Evolutionary conservation across 306 rosid genomes (phyloP), one percentile per base, ranked within the genome.

Genomic region (Trifolium repens): DNA sequence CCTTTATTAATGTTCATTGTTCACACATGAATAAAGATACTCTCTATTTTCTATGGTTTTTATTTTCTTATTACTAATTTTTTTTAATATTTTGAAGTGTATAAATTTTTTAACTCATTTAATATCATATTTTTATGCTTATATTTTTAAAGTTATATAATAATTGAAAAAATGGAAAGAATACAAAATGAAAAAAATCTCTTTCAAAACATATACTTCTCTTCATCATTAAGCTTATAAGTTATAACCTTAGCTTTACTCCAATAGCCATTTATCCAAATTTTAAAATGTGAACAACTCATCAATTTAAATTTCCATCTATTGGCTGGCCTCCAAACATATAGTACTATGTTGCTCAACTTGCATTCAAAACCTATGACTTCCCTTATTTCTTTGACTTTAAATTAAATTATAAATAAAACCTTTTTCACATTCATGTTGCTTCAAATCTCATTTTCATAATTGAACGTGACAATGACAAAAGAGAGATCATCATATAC

Each of bases 331-430:
- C 71, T 69, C 74, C 79, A 32, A 59, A 65, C 70, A 53, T 32
- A 37, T n/a, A 40, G 71, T 42, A 52, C 8, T 60, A 78, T 79
- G 75, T 19, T 44, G 52, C 67, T 54, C 50, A 63, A 46, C 50
- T 64, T 63, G 17, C 77, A 57, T 79, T 80, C 81, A 69, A 69
- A 84, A 55, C 43, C 35, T 6, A 72, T 86, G 80, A 80, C 87
- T 75, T 78, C 5, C 37, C 1, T 14, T 12, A 16, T 69, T 71
- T 82, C 74, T 69, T 75, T 80, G 72, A 73, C 75, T 83, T 73
- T 78, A 66, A 61, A 65, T 17, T 37, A 35, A 47, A 81, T 34
- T 35, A 24, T 24, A 17, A 39, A 42, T 55, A 10, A 15, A 66
- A 50, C 30, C 57, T 15, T 47, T 53, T 63, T 53, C 61, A 50